A percentile compares a stretch with the other conserved stretches of the same genome.
Evolutionary conservation across 1,139 yeast genomes (phyloP).

Genomic region (Nakaseomyces nivariensis): DNA sequence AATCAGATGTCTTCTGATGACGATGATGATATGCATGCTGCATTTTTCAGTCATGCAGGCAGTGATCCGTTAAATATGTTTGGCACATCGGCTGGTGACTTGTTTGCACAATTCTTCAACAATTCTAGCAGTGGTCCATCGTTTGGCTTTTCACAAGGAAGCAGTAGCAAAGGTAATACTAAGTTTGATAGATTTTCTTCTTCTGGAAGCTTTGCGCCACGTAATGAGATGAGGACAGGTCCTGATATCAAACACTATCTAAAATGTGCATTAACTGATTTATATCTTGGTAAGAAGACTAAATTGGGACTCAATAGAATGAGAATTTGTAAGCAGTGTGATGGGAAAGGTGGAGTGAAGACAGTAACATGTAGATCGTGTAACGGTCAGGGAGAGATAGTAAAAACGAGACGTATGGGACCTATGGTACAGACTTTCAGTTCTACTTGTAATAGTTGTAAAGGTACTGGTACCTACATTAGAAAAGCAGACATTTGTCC

Average conservation of each 20-base stretch:
- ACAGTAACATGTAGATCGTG: constrained; percentile 32
- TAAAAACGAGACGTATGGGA: constrained; percentile 19
- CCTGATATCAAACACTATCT: constrained; percentile 40
- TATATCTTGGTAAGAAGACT: constrained; percentile 40
- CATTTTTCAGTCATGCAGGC: neutral
- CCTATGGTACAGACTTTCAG: constrained; percentile 25
- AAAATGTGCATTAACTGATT: constrained; percentile 37
- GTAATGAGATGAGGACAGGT: constrained; percentile 21
- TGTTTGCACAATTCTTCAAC: constrained; percentile 31
- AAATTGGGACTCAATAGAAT: constrained; percentile 39
- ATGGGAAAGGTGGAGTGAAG: constrained; percentile 37
- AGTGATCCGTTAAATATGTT: neutral
- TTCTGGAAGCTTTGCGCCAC: neutral
- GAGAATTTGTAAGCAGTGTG: constrained; percentile 35
- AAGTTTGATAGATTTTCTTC: constrained; percentile 6
- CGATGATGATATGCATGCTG: neutral
- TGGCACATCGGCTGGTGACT: constrained; percentile 24
- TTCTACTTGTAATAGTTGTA: constrained; percentile 32
- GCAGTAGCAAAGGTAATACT: neutral
- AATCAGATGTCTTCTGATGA: constrained; percentile 1
- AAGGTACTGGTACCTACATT: constrained; percentile 32
- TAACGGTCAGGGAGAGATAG: constrained; percentile 27
- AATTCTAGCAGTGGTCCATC: constrained; percentile 1
- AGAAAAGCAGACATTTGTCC: constrained; percentile 32
- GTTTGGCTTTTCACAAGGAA: constrained; percentile 2